Evolutionary conservation across 225 moss, liverwort and hornwort genomes (phyloP), one percentile per base, ranked within the genome.

Genomic region (Marchantia paleacea): DNA sequence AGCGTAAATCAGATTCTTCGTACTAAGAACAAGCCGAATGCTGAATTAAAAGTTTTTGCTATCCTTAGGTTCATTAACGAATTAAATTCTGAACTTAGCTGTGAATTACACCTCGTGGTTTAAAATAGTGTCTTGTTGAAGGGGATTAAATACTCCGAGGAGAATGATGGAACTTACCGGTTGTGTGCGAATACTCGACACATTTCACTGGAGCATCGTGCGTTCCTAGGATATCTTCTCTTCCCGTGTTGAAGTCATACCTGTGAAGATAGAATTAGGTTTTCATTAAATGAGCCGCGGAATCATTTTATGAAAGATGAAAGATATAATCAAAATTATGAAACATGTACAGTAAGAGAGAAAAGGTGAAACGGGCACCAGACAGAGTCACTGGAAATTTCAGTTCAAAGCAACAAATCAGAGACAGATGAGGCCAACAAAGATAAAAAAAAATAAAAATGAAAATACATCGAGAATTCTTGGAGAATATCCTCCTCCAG

Each of bases 151-250:
- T 69, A 48, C 12, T 19, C 30, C 70, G 65, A 48, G 25, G 31
- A 69, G 53, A 25, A 55, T 4, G 39, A n/a, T 15, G 68, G 26
- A 24, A 51, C 55, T 49, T 80, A 96, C 96, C 97, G 51, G 95
- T 99, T 71, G 95, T 85, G 79, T 95, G 95, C 24, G 97, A 99
- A 53, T 99, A 99, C 87, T 99, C 97, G 74, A 99, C 95, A 80
- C 97, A 99, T 81, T 91, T 89, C 73, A 95, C 97, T 52, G 95
- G 89, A 39, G 92, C 93, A 52, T 99, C 97, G 79, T 99, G 97
- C 7, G 81, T 88, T 81, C 97, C 97, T 75, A 99, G 79, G 50
- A 92, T 86, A 84, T 99, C 97, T 82, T 95, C 97, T 67, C 91
- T 92, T 72, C 92, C 92, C n/a, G 91, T 93, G 81, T 90, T 93